Evolutionary conservation across 441 rosid genomes (phyloP).

Genomic region (Eruca vesicaria): DNA sequence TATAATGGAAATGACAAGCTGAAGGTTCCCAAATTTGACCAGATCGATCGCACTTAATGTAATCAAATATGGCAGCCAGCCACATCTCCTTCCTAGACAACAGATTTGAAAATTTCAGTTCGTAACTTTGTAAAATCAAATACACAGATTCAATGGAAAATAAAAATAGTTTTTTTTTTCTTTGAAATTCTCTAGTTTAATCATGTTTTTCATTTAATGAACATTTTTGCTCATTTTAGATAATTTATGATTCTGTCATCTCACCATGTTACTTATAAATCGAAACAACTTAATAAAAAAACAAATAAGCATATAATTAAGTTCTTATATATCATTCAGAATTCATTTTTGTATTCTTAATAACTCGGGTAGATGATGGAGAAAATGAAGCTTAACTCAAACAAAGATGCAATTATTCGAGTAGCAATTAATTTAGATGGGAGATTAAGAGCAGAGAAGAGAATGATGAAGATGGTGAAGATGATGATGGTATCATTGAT

Average conservation of each 20-base stretch:
- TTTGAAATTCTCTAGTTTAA: not conserved
- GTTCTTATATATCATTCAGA: not conserved
- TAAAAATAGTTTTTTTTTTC: not conserved
- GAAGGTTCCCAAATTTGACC: not conserved
- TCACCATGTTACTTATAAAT: not conserved
- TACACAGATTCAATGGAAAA: not conserved
- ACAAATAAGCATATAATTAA: not conserved
- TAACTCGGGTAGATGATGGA: not conserved
- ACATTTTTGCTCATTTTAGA: not conserved
- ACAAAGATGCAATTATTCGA: slow-evolving; percentile 8
- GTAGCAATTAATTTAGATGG: slow-evolving; percentile 22
- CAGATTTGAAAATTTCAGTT: not conserved
- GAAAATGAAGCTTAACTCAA: slow-evolving; percentile 8
- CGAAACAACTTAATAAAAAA: not conserved
- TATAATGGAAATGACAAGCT: not conserved
- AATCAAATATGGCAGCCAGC: not conserved
- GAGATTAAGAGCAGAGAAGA: slow-evolving; percentile 21
- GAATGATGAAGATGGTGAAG: slow-evolving; percentile 4
- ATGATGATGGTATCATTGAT: slow-evolving; percentile 10
- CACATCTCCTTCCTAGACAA: not conserved
- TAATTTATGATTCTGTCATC: not conserved
- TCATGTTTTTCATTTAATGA: not conserved
- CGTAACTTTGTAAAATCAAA: not conserved
- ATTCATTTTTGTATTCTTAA: not conserved
- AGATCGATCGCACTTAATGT: not conserved